Conservation (phyloP, 805 yeast species). For the Teunomyces stri region DNA sequence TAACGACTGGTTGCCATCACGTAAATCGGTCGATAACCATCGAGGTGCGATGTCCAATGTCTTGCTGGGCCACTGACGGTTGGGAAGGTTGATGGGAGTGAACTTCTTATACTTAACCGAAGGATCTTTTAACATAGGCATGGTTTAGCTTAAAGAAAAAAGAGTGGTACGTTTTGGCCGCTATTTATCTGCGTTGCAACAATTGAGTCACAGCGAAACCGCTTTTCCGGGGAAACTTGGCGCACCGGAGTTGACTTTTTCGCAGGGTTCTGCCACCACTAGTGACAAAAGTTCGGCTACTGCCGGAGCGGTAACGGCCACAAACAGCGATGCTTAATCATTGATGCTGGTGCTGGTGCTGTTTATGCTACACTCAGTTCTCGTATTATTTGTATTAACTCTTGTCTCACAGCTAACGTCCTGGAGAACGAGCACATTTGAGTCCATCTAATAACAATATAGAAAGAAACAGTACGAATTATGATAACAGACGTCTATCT, state of each 20-base stretch:
- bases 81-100: constrained; percentile 52
- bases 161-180: neutral
- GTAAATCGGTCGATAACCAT: constrained; percentile 79
- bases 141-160: neutral
- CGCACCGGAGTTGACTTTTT: neutral
- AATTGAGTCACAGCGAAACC: neutral
- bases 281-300: constrained; percentile 1
- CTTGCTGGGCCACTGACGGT: constrained; percentile 70
- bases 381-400: neutral
- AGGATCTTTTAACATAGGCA: constrained; percentile 54
- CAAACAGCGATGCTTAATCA: too few relatives aligned
- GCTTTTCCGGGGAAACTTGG: neutral
- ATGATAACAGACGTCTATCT: constrained; percentile 9
- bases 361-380: too few relatives aligned
- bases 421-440: too few relatives aligned
- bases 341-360: too few relatives aligned
- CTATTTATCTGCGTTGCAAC: neutral
- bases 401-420: too few relatives aligned
- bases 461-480: constrained; percentile 1
- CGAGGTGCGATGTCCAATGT: constrained; percentile 64
- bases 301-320: constrained; percentile 6
- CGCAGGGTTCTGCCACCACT: neutral
- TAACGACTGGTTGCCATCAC: constrained; percentile 83
- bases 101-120: constrained; percentile 60
- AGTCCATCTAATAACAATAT: neutral